Evolutionary conservation across 169 alveolate genomes (phyloP), one percentile per base, ranked within the genome.

Genomic region (Plasmodium reichenowi): DNA sequence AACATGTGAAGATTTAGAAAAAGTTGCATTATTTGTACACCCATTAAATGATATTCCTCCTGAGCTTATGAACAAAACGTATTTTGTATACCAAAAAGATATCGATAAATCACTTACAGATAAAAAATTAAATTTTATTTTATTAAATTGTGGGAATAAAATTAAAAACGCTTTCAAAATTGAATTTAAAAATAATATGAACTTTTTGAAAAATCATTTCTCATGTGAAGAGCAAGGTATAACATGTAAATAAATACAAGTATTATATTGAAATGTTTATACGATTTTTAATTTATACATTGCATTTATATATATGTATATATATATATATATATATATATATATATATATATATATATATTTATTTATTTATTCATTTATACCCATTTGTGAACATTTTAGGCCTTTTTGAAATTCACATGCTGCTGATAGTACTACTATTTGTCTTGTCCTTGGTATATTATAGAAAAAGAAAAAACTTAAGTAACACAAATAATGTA

Each of bases 191-290:
- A 83, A 83, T 48, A 59, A 68, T 50, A 17, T 22, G 45, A 58
- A 68, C 47, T 83, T 83, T 83, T 56, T 83, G 63, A 83, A 48
- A 29, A 56, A 83, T 38, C 91, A 83, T 20, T 83, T 83, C 60
- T 83, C 91, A 20, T 83, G 91, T 26, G 91, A 83, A 72, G 91
- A 83, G 2, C 91, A 83, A 60, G 91, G 91, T 83, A 62, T 10
- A 75, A 3, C 29, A 6, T 38, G 4, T 5, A 32, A 4, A 32
- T 32, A 32, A 4, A 32, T 32, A 32, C 7, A 32, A 4, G 0
- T 32, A 32, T 4, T 32, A 32, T 32, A 32, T 32, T 32, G 45
- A 32, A 32, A 32, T 32, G 5, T 32, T 32, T 32, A 0, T 32
- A 32, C 45, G 3, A 6, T 32, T 32, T 32, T 32, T 32, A 32